Evolutionary conservation across 176 grass and related monocot species (phyloP), one percentile per base, ranked within the genome.

Genomic region (Thalia dealbata): DNA sequence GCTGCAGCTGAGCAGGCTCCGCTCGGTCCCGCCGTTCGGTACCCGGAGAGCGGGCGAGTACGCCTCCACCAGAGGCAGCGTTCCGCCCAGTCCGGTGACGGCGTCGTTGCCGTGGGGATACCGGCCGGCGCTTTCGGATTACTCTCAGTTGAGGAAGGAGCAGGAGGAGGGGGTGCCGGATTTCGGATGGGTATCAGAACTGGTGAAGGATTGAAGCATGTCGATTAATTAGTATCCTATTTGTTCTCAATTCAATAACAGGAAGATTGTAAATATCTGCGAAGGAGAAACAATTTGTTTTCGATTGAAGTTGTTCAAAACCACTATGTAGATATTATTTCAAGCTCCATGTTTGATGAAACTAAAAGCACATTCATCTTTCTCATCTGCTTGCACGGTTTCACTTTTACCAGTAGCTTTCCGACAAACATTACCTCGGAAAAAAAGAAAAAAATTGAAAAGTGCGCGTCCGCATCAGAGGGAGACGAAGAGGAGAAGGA

Each of bases 131-230:
- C 65, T 68, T 13, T 0, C 43, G 7, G 38, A 24, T 38, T 38
- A 38, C 18, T 23, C 35, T 2, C 21, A 35, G 35, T 13, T 18
- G 65, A 68, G 30, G 32, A 7, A 67, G 32, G 65, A 68, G 3
- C 14, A 29, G 50, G 70, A 55, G 50, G 70, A 52, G 23, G 67
- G 14, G 10, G 13, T 22, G 22, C 70, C 70, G 7, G 70, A 72
- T 30, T 72, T 72, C 24, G 70, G 27, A 29, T 72, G 70, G 70
- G 26, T 72, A 6, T 30, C 70, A 50, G 70, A 72, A 21, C 18
- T 72, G 70, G 45, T 72, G 45, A 52, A 72, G 14, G 45, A 72
- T 52, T 52, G 26, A 52, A 52, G 14, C 14, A 10, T 10, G 12
- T 11, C 10, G 32, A 14, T 38, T 38, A 42, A 44, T 42, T 3